Base-by-base conservation (phyloP, 345 rosid genomes). In the Abelmoschus esculentus region DNA sequence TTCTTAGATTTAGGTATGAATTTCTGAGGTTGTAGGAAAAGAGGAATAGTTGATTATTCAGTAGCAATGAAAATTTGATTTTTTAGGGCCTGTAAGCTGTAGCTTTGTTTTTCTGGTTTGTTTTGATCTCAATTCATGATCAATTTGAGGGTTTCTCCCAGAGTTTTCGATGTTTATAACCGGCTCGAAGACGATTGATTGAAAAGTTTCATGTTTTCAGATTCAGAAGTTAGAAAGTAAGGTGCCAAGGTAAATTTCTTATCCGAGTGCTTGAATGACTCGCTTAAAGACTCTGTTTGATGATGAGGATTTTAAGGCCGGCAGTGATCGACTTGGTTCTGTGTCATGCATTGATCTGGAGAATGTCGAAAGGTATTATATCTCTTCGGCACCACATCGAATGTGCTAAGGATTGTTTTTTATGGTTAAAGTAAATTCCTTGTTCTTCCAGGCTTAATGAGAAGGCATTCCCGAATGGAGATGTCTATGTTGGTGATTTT, bases 391-490 rank as follows among this genome's bases (percentile, higher is more conserved):
- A 31, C 36, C 15, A 3, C 6, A 53, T 4, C 52, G 36, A 3
- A 3, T 32, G 44, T 17, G 19, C 13, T 15, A 22, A 32, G 53
- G 12, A 19, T 36, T 11, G 4, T 10, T 22, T 44, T 6, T 26
- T 74, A 11, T 22, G 11, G 52, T 67, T 56, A 34, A 9, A 52
- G 66, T 36, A 6, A 14, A 38, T 46, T 69, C 4, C 19, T 22
- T 44, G 46, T 73, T 61, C 76, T 75, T 53, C 62, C 78, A 93
- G 92, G 85, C 38, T 67, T 71, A 73, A 66, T 29, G 75, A 82
- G 58, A 80, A 78, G 78, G 73, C 68, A 44, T 84, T 93, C 68
- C 73, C 87, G 17, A 86, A 83, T 73, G 95, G 97, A 54, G 97
- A 93, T 76, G 59, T 79, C 8, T 93, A 89, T 80, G 61, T 66